Percentiles rank a stretch among this genome's conserved stretches.
phyloP scores from a whole-genome alignment of 306 rosid genomes.

The Pyrus betulifolia region DNA sequence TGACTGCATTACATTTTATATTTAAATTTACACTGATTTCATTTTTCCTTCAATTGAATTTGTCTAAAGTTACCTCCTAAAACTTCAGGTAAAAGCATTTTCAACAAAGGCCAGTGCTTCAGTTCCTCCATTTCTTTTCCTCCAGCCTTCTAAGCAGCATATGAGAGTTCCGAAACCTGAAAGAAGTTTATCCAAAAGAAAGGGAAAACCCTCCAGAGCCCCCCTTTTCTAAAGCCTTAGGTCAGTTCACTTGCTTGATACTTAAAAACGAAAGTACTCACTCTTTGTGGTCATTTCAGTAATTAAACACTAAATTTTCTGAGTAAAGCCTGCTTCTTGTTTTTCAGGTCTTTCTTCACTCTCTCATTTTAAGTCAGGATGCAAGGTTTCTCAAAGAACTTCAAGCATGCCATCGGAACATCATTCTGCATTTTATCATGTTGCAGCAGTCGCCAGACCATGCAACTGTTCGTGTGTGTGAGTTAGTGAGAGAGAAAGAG shows the following conservation, averaged over 20 bases:
- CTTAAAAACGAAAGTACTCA: not conserved
- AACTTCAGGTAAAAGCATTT: constrained; percentile 29
- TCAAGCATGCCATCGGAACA: not conserved
- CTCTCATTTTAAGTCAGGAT: not conserved
- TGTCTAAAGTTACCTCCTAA: not conserved
- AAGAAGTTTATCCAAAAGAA: constrained; percentile 16
- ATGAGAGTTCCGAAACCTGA: not conserved
- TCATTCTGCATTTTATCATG: not conserved
- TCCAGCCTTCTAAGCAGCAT: not conserved
- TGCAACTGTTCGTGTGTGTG: not conserved
- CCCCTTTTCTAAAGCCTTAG: constrained; percentile 28
- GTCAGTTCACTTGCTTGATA: not conserved
- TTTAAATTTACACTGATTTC: not conserved
- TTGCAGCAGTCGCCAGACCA: not conserved
- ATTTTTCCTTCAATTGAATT: not conserved
- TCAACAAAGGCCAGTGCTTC: constrained; percentile 18
- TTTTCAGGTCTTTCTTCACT: not conserved
- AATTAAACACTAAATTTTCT: not conserved
- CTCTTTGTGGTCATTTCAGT: not conserved
- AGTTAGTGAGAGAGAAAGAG: not conserved
- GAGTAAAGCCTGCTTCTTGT: not conserved
- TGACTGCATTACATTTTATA: not conserved
- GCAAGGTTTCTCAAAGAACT: not conserved
- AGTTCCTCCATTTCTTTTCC: constrained; percentile 19
- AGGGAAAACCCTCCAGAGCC: constrained; percentile 44